Conservation (phyloP, 1,284 basidiomycete genomes). For the Papiliotrema flavescens region DNA sequence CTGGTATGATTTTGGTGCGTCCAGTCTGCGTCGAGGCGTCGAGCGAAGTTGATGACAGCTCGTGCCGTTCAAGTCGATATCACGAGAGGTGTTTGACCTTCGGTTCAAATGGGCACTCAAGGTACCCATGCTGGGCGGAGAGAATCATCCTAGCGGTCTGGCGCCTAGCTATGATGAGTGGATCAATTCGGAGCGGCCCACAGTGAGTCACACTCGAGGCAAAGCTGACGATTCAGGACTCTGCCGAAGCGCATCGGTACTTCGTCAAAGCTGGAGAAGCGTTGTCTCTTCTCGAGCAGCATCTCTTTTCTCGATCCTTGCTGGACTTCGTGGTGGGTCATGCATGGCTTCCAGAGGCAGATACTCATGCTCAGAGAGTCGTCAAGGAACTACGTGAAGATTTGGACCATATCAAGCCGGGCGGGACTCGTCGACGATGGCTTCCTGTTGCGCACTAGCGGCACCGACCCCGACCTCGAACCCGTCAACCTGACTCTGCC, state of each 20-base stretch:
- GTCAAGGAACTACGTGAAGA: constrained; percentile 1
- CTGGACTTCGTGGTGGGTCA: background rate
- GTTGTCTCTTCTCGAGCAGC: too few relatives aligned
- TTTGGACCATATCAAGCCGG: background rate
- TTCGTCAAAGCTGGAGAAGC: background rate
- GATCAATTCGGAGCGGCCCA: background rate
- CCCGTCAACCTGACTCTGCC: constrained; percentile 15
- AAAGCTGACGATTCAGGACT: background rate
- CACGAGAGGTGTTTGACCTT: constrained; percentile 2
- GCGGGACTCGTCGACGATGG: background rate
- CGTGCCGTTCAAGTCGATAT: background rate
- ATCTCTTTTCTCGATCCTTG: background rate
- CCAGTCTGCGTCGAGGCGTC: background rate
- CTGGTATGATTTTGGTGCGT: constrained; percentile 33
- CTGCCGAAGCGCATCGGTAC: background rate
- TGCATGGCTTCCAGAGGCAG: background rate
- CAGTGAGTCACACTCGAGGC: background rate
- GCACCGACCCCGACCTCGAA: constrained; percentile 23
- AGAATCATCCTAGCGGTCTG: background rate
- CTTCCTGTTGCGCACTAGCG: background rate
- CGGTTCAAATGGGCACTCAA: constrained; percentile 26
- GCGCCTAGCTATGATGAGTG: background rate
- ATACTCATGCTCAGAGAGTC: background rate
- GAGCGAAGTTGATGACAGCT: background rate
- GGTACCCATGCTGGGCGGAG: constrained; percentile 1